Evolutionary conservation across 306 rosid species (phyloP), one percentile per base, ranked within the genome.

Genomic region (Oxytropis ochrocephala): DNA sequence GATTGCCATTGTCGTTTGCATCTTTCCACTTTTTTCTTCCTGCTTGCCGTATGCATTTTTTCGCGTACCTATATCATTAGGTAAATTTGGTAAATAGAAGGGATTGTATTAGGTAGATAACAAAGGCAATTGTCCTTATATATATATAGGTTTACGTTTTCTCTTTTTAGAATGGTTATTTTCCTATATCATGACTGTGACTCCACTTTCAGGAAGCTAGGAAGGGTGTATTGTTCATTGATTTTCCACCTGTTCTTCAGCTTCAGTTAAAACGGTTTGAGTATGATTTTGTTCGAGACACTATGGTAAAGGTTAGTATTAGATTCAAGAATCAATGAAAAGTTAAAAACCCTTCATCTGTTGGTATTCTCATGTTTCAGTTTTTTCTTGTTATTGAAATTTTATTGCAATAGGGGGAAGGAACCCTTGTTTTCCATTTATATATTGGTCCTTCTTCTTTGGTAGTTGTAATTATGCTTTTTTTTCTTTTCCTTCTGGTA

Each of bases 181-280:
- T 55, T 63, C n/a, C 6, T 29, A 13, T 13, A 56, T 53, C 11
- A 43, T 72, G 60, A 49, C 6, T 64, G 61, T 52, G 39, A 64
- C 55, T 58, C 53, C 7, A 11, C 18, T 83, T 84, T 74, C 92
- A 88, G 96, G 97, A 88, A 79, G 96, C 97, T 80, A 88, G 71
- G 88, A 93, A 90, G 75, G 93, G 97, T 14, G 96, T 88, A 30
- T 72, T 93, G 77, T 93, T 93, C 81, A 88, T 88, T 77, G 98
- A 93, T 89, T 90, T 93, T 79, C 98, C 98, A 54, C 98, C 96
- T 16, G 96, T 93, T 64, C 98, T 93, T 73, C 97, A 90, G 60
- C 98, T 93, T 79, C 98, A 93, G 84, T 70, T 93, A 67, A 90
- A 88, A 82, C 84, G 98, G 17, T 93, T 90, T 77, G 96, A 93